Evolutionary conservation across 2,329 filamentous ascomycete species (phyloP), one percentile per base, ranked within the genome.

Genomic region (Alternaria sp.): DNA sequence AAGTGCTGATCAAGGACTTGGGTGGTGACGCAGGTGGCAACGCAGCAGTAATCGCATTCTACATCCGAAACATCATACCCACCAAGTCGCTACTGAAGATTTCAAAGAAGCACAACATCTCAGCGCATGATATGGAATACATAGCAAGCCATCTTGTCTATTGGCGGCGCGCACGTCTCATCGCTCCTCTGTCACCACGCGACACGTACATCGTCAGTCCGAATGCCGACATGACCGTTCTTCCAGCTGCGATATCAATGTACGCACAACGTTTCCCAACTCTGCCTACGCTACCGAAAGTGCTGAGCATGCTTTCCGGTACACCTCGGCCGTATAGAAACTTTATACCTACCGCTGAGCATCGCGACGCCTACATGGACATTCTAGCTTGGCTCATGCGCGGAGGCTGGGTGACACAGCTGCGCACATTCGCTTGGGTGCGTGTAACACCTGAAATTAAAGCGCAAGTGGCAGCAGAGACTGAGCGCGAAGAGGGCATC

Each of bases 351-450:
- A 93, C 88, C 71, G 93, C 93, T 75, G 90, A 92, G 70, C 93
- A 97, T 73, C 90, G 94, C 41, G 88, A 89, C 6, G 88, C 89
- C 2, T 99, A 97, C 76, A 89, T 98, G 77, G 86, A 91, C 33
- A 96, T 98, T 77, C 82, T 99, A 26, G 93, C 92, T 23, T 99
- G 94, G 92, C 85, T 99, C 8, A 88, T 98, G 80, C 88, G 93
- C 39, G 90, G 92, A 45, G 93, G 92, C 13, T 97, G 95, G 91
- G 93, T 97, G 0, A 96, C 91, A 0, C 93, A 97, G 75, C 84
- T 99, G 5, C 91, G 93, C 62, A 95, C 92, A 0, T 97, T 96
- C 76, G 92, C 90, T 11, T 96, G 95, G 82, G 87, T 98, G 41
- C 86, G 94, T 49, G 90, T 95, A 40, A 89, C 89, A 78, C 88